Base-by-base conservation (phyloP, 352 stramenopile genomes). In the Pythium folliculosum region DNA sequence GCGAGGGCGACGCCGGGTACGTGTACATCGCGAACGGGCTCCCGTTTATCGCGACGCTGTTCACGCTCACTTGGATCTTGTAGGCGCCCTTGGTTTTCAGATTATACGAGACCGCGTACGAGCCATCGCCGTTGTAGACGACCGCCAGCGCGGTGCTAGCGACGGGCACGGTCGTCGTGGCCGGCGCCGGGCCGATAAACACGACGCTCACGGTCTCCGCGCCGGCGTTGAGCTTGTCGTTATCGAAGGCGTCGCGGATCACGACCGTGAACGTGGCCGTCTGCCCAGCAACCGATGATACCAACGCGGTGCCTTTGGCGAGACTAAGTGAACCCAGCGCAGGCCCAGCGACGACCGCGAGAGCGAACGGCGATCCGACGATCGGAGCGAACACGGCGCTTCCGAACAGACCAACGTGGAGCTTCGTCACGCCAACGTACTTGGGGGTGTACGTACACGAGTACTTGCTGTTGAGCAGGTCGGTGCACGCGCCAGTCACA, bases 1-100 rank as follows among this genome's bases (percentile, higher is more conserved):
- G 63, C 17, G 76, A 82, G 2, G 80, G 76, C 32, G 62, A 22
- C 0, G 77, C 76, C 22, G 83, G 78, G 38, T 87, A 84, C 12
- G 67, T 77, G 66, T 89, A 88, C 58, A 91, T 77, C 0, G 67
- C 74, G 52, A 91, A 91, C 23, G 83, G 83, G 48, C 76, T 89
- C 12, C 62, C 73, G 12, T 57, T 17, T 21, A 91, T 68, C 3
- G 69, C 68, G 9, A 81, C 72, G 6, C 66, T 59, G 64, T 89
- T 67, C 14, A 90, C 77, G 1, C 67, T 57, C 12, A 90, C 78
- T 2, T 74, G 66, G 37, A 90, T 71, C 3, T 62, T 74, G 67
- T 89, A 90, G 0, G 49, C 47, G 0, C 83, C 83, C 53, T 88
- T 90, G 9, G 50, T 16, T 5, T 63, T 55, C 21, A 90, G 40